Conservation (phyloP, 805 yeast genomes). For the Yamadazyma paraphyllophila region DNA sequence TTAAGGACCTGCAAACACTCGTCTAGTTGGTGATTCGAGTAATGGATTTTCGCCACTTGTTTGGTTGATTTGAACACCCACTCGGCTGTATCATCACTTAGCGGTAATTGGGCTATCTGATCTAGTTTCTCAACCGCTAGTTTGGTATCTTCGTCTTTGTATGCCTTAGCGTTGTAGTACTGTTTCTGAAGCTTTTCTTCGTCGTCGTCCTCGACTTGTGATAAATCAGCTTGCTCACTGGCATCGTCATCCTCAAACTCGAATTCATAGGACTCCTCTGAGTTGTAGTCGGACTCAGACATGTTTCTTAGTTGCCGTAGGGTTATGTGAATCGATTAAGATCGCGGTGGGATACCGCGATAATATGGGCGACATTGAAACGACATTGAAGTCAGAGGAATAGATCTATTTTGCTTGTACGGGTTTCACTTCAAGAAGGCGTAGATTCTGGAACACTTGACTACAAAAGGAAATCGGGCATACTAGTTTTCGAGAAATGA, state of each 20-base stretch:
- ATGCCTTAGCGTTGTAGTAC: constrained; percentile 38
- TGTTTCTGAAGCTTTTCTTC: constrained; percentile 25
- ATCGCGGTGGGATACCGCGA: too few species aligned
- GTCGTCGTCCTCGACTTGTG: constrained; percentile 25
- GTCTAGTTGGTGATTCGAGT: constrained; percentile 20
- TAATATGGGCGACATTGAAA: too few species aligned
- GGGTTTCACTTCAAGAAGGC: too few species aligned
- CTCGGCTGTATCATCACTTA: constrained; percentile 18
- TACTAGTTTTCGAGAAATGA: too few species aligned
- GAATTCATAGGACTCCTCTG: constrained; percentile 42
- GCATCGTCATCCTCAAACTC: constrained; percentile 37
- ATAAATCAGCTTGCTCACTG: constrained; percentile 19
- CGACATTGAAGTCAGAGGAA: too few species aligned
- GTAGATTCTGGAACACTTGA: too few species aligned
- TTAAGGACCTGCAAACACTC: constrained; percentile 19
- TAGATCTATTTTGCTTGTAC: too few species aligned
- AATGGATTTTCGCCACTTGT: constrained; percentile 39
- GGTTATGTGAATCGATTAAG: too few species aligned
- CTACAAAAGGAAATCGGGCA: too few species aligned
- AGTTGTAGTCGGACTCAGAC: constrained; percentile 34
- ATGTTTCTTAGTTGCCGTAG: constrained; percentile 14
- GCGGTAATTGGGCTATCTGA: constrained; percentile 12
- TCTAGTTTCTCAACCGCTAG: constrained; percentile 24
- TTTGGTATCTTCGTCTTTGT: constrained; percentile 31
- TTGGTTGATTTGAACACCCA: constrained; percentile 42